Evolutionary conservation across 257 asterid genomes (phyloP), one percentile per base, ranked within the genome.

Genomic region (Capsicum baccatum): DNA sequence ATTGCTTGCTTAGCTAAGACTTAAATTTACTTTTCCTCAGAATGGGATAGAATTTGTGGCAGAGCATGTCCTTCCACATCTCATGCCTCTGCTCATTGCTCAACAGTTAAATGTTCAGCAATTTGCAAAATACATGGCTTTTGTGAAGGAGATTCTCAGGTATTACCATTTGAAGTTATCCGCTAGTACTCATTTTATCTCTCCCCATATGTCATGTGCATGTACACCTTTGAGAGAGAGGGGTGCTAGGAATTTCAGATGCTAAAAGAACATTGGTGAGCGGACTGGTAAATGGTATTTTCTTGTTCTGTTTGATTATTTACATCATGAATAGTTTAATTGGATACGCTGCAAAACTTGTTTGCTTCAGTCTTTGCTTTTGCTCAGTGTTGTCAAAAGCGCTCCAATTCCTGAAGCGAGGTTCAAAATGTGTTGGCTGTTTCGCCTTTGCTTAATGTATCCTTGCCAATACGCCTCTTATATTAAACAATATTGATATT

Each of bases 31-130:
- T 85, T 83, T 86, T 33, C 88, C 67, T 84, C 98, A 97, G 99
- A 88, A 79, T 85, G 99, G 99, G 66, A 89, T 91, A 86, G 99
- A 97, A 90, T 97, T 97, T 90, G 96, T 88, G 7, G 97, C 94
- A 4, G 95, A 91, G 84, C 93, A 91, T 87, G 98, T 97, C 54
- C 98, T 97, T 94, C 98, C 99, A 55, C 91, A 94, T 48, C 91
- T 97, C 87, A 81, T 79, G 84, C 98, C 99, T 76, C 98, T 97
- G 86, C 97, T 97, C 85, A 87, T 92, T 71, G 93, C 97, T 86
- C 98, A 97, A 83, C 99, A 97, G 87, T 87, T 97, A 87, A 97
- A 97, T 54, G 97, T 95, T 88, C 99, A 97, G 88, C 99, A 97
- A 89, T 97, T 97, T 87, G 99, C 98, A 3, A 97, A 97, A 89